Conservation (phyloP, 2,329 filamentous ascomycete genomes). For the Fusarium pilosicola region DNA sequence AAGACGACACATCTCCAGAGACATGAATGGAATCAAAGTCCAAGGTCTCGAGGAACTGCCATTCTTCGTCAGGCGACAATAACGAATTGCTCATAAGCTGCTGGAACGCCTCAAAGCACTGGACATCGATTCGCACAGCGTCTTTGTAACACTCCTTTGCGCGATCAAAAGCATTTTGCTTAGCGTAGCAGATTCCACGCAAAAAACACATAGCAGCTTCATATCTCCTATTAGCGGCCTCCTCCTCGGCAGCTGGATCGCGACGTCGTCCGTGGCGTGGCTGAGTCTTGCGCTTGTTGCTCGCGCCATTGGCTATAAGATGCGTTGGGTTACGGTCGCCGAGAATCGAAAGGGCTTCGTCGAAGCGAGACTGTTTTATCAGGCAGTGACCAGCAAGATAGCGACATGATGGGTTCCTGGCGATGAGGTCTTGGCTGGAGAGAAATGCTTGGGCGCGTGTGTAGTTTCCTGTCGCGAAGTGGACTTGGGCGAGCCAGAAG, state of each 20-base stretch:
- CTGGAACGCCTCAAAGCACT: slow-evolving; percentile 98
- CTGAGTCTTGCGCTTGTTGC: slow-evolving; percentile 53
- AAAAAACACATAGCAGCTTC: slow-evolving; percentile 98
- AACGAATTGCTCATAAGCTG: slow-evolving; percentile 97
- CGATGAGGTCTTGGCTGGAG: slow-evolving; percentile 82
- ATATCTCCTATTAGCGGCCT: slow-evolving; percentile 80
- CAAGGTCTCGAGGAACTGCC: slow-evolving; percentile 86
- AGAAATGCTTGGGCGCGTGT: slow-evolving; percentile 90
- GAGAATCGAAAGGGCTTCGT: slow-evolving; percentile 85
- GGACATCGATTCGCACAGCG: slow-evolving; percentile 94
- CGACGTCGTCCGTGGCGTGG: slow-evolving; percentile 48
- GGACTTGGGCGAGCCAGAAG: slow-evolving; percentile 97
- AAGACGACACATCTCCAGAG: slow-evolving; percentile 70
- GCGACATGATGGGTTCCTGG: slow-evolving; percentile 84
- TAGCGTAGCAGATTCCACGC: slow-evolving; percentile 91
- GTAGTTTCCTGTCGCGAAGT: slow-evolving; percentile 96
- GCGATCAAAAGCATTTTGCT: slow-evolving; percentile 95
- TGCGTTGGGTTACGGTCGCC: slow-evolving; percentile 96
- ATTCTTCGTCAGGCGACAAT: slow-evolving; percentile 88
- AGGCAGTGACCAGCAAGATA: slow-evolving; percentile 95
- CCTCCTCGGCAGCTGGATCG: slow-evolving; percentile 64
- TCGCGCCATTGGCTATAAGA: slow-evolving; percentile 70
- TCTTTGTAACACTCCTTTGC: slow-evolving; percentile 99
- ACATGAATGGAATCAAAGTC: slow-evolving; percentile 87
- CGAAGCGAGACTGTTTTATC: slow-evolving; percentile 89